Base-by-base conservation (phyloP, 306 rosid species). In the Dryas octopetala region DNA sequence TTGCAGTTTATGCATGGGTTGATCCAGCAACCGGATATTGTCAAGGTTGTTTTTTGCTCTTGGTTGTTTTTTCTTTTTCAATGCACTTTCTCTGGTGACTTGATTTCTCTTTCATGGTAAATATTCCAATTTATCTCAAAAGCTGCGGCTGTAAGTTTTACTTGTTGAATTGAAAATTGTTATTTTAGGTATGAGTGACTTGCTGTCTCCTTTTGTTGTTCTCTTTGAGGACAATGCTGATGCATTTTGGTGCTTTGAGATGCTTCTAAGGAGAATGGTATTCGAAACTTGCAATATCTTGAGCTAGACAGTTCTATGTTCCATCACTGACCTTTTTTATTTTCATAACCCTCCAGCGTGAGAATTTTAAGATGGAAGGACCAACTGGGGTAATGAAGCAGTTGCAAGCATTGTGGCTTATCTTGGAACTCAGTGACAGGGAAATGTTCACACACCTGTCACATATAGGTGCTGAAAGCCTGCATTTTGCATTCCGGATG, bases 211-310 rank as follows among this genome's bases (percentile, higher is more conserved):
- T 74, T 93, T 93, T 79, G 86, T 93, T 74, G 93, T 91, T 74
- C 92, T 93, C 84, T 93, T 89, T 73, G 98, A 93, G 86, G 97
- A 93, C 65, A 83, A 93, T 74, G 98, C 98, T 54, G 98, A 93
- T 83, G 98, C 98, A 51, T 93, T 93, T 85, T 93, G 98, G 98
- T 93, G 98, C 88, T 93, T 93, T 86, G 98, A 93, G 86, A 91
- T 93, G 97, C 98, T 93, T 78, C 78, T 93, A 74, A 91, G 98
- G 81, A 91, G 98, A 91, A 88, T 90, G 98, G 98, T 93, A 93
- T 67, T 58, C n/a, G 66, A 76, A 75, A 78, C 83, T 85, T 73
- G 76, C 81, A 79, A 73, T 74, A 23, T 74, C 43, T 77, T 76
- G 67, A 62, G 58, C 23, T 73, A 59, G 72, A 72, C 73, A 26